These are phyloP conservation scores for Candida cerambycidarum DNA, from an alignment of 805 yeast species.

Conservation along the genomic window DNA sequence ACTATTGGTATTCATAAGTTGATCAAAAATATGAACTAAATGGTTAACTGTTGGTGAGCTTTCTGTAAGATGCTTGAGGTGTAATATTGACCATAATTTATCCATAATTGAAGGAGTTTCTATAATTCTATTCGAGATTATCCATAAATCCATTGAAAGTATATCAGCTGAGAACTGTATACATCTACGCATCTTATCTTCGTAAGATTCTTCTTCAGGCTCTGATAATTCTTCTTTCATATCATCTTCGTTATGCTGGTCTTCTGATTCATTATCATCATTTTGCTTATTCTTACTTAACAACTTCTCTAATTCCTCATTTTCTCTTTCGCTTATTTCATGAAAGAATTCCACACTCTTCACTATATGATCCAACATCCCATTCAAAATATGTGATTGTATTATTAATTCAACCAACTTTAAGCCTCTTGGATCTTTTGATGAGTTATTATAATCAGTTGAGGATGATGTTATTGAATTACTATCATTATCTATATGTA, in stretches of 20 bases:
- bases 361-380: slow-evolving; percentile 67
- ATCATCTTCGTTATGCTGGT: slow-evolving; percentile 10
- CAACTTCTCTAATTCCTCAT: slow-evolving; percentile 19
- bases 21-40: slow-evolving; percentile 70
- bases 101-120: slow-evolving; percentile 41
- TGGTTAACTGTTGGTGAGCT: slow-evolving; percentile 40
- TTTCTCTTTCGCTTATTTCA: slow-evolving; percentile 24
- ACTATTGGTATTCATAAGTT: slow-evolving; percentile 64
- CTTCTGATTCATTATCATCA: not conserved
- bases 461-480: slow-evolving; percentile 35
- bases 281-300: slow-evolving; percentile 10
- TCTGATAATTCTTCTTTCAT: slow-evolving; percentile 10
- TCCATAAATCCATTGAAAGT: slow-evolving; percentile 42
- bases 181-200: slow-evolving; percentile 35
- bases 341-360: slow-evolving; percentile 47
- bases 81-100: slow-evolving; percentile 41
- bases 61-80: slow-evolving; percentile 32
- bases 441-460: slow-evolving; percentile 21
- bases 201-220: slow-evolving; percentile 25
- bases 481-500: slow-evolving; percentile 21
- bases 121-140: slow-evolving; percentile 41
- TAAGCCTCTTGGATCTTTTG: slow-evolving; percentile 37
- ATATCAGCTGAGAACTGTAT: slow-evolving; percentile 42
- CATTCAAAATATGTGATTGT: slow-evolving; percentile 70
- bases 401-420: slow-evolving; percentile 77